phyloP scores from a whole-genome alignment of 208 protist species.

The Herpetomonas samuelpessoai region DNA sequence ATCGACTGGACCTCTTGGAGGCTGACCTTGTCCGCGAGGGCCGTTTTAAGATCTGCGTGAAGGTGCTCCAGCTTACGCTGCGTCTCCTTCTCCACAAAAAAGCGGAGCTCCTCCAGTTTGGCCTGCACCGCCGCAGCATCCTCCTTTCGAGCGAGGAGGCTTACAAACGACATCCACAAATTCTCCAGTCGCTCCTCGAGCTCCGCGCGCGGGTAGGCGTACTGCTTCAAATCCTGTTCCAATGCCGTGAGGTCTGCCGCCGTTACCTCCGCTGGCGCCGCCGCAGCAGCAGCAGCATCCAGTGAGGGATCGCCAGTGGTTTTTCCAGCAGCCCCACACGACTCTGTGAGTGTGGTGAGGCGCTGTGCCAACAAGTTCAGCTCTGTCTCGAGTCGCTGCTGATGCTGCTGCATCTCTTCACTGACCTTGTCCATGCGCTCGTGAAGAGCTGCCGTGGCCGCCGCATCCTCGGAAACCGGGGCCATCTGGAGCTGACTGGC shows the following conservation, averaged over 20 bases:
- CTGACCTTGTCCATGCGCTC: too few relatives aligned
- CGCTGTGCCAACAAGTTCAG: too few relatives aligned
- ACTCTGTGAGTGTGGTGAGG: too few relatives aligned
- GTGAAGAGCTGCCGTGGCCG: too few relatives aligned
- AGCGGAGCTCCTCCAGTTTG: slow-evolving; percentile 50
- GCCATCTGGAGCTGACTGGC: neutral
- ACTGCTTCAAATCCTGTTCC: neutral
- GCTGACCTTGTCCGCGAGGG: slow-evolving; percentile 53
- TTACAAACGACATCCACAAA: slow-evolving; percentile 63
- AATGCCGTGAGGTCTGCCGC: too few relatives aligned
- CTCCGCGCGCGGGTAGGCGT: slow-evolving; percentile 33
- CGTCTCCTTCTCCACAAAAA: slow-evolving; percentile 37
- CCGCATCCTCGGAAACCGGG: neutral
- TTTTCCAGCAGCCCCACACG: too few relatives aligned
- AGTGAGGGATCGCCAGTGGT: too few relatives aligned
- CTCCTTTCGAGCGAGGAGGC: slow-evolving; percentile 63
- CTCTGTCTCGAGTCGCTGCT: too few relatives aligned
- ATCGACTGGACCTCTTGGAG: slow-evolving; percentile 57
- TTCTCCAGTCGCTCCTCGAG: slow-evolving; percentile 74
- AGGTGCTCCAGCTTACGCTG: slow-evolving; percentile 28
- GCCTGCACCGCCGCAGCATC: slow-evolving; percentile 53
- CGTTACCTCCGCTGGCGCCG: too few relatives aligned
- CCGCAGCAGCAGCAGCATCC: too few relatives aligned
- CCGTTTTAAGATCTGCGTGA: slow-evolving; percentile 30
- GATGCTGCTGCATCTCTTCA: too few relatives aligned